Evolutionary conservation across 495 filamentous ascomycete species (phyloP).

Genomic region (Aspergillus nidulans): DNA sequence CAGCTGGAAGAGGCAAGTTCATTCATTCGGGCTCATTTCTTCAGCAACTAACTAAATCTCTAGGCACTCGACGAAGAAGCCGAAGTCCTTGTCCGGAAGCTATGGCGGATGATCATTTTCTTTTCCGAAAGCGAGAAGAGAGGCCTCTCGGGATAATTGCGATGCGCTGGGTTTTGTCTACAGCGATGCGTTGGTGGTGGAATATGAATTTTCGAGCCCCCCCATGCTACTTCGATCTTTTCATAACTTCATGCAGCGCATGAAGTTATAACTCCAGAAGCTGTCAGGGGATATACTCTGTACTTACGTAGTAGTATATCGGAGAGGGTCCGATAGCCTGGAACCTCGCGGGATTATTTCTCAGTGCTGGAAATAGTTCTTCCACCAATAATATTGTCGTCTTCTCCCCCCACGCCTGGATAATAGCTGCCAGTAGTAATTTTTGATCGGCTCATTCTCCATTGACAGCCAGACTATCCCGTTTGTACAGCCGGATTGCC

Average conservation of each 20-base stretch:
- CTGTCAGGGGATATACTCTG: background rate
- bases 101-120: constrained; percentile 99
- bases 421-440: constrained; percentile 13
- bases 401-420: constrained; percentile 2
- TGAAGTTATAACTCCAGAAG: background rate
- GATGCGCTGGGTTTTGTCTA: background rate
- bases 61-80: constrained; percentile 93
- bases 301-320: constrained; percentile 1
- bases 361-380: constrained; percentile 31
- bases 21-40: background rate
- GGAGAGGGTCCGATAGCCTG: constrained; percentile 27
- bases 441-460: constrained; percentile 2
- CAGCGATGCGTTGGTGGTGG: background rate
- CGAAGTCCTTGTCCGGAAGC: constrained; percentile 88
- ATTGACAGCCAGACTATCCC: constrained; percentile 2
- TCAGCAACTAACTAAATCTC: too few species aligned
- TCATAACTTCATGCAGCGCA: background rate
- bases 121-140: constrained; percentile 94
- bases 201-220: background rate
- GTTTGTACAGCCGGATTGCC: background rate
- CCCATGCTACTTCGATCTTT: background rate
- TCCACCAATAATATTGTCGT: constrained; percentile 27
- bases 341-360: background rate
- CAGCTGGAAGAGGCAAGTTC: constrained; percentile 73
- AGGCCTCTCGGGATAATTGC: constrained; percentile 62